These are phyloP conservation scores for Acanthochlamys bracteata DNA, from an alignment of 106 monocot species.

Conservation along the genomic window DNA sequence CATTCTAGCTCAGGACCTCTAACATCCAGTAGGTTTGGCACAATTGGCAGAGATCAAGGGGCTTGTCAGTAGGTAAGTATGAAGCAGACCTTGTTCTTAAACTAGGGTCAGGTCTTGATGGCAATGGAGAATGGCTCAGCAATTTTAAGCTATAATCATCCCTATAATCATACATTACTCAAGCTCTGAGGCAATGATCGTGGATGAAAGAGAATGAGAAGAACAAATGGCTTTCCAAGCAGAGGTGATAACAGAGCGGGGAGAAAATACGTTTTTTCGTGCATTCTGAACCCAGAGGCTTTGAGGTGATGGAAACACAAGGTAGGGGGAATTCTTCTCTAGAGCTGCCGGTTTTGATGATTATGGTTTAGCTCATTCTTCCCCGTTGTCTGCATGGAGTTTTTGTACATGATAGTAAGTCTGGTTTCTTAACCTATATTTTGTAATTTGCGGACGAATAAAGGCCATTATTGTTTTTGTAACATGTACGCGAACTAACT, in stretches of 20 bases:
- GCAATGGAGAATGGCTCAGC: conserved; percentile 11
- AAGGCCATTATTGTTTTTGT: neutral
- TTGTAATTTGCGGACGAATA: neutral
- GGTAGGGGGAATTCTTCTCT: no score
- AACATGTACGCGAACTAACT: neutral
- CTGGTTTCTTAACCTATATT: neutral
- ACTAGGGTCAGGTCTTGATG: conserved; percentile 11
- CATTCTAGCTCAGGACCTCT: conserved; percentile 70
- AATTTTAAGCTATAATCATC: neutral
- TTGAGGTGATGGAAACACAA: no score
- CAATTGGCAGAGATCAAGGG: conserved; percentile 50
- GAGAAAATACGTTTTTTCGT: no score
- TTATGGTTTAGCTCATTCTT: neutral
- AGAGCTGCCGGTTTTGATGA: neutral
- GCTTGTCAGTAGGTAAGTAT: conserved; percentile 52
- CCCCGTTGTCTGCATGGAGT: neutral
- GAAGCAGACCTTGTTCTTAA: conserved; percentile 34
- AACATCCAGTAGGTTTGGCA: conserved; percentile 25
- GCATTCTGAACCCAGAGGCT: no score
- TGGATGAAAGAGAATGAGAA: no score
- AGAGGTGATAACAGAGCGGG: no score
- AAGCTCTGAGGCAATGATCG: neutral
- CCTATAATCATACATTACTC: neutral
- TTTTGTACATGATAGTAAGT: no score
- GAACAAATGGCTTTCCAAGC: no score